A percentile compares a stretch with the other conserved stretches of the same genome.
Evolutionary conservation across 2,329 filamentous ascomycete genomes (phyloP).

Genomic region (Cercospora zeina): DNA sequence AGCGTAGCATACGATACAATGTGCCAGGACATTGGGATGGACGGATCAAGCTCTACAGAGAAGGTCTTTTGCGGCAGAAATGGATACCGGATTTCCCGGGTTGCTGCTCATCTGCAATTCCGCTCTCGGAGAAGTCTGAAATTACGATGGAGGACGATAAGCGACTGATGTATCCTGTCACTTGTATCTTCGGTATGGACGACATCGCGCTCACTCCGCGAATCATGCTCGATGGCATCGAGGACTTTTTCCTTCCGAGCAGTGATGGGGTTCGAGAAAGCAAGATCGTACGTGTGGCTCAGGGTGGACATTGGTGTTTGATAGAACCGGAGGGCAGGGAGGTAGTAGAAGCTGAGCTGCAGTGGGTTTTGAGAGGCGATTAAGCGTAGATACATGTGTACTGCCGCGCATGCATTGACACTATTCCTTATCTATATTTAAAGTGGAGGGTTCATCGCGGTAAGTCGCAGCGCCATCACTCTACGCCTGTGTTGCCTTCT

Average conservation of each 20-base stretch:
- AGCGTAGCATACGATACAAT: slow-evolving; percentile 39
- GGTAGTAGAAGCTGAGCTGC: slow-evolving; percentile 23
- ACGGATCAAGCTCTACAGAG: slow-evolving; percentile 57
- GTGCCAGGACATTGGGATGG: slow-evolving; percentile 51
- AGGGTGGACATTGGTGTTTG: slow-evolving; percentile 57
- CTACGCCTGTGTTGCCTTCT: no score
- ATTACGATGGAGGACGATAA: background rate
- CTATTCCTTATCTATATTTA: background rate
- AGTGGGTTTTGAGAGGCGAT: background rate
- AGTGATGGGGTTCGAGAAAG: background rate
- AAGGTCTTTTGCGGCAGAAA: slow-evolving; percentile 47
- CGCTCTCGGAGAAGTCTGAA: slow-evolving; percentile 35
- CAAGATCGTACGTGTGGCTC: slow-evolving; percentile 53
- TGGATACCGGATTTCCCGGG: slow-evolving; percentile 46
- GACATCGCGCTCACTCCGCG: slow-evolving; percentile 54
- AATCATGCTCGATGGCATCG: slow-evolving; percentile 55
- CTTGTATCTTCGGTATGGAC: slow-evolving; percentile 55
- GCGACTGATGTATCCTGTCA: slow-evolving; percentile 53
- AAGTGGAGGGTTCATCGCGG: no score
- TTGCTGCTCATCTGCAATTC: background rate
- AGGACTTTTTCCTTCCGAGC: slow-evolving; percentile 48
- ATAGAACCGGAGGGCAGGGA: slow-evolving; percentile 43
- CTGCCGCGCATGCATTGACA: background rate
- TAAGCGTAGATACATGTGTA: background rate
- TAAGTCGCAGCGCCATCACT: no score